Percentiles rank a stretch among this genome's conserved stretches.
These are phyloP conservation scores for Penicillium janthinellum DNA, from an alignment of 2,329 filamentous ascomycete genomes.

Conservation along the genomic window DNA sequence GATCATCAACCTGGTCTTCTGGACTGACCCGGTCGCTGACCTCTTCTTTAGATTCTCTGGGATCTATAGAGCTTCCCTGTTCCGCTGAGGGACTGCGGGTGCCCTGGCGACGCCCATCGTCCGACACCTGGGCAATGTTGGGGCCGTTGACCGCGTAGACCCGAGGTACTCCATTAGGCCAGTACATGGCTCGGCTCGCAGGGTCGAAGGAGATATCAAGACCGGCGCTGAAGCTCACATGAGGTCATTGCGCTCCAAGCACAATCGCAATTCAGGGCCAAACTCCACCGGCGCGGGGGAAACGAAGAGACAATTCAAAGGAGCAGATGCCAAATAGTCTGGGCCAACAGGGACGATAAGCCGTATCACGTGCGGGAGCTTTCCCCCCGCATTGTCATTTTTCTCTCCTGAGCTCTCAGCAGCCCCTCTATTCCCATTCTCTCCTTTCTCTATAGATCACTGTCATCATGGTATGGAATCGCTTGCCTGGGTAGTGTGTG, in stretches of 20 bases:
- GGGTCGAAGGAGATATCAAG: constrained; percentile 30
- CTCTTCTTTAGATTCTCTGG: constrained; percentile 13
- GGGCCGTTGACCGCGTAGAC: constrained; percentile 52
- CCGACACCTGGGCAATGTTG: constrained; percentile 33
- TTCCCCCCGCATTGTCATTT: constrained; percentile 27
- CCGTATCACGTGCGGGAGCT: constrained; percentile 27
- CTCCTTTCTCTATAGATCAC: not conserved
- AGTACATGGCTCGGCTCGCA: constrained; percentile 48
- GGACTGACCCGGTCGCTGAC: constrained; percentile 12
- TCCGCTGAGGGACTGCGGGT: constrained; percentile 20
- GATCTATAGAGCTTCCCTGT: constrained; percentile 29
- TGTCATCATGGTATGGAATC: constrained; percentile 24
- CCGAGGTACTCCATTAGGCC: constrained; percentile 53
- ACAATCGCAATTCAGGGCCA: not conserved
- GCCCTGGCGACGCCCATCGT: constrained; percentile 29
- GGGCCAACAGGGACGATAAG: constrained; percentile 26
- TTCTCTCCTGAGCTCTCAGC: constrained; percentile 14
- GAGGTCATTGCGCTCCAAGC: constrained; percentile 40
- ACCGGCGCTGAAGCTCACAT: constrained; percentile 36
- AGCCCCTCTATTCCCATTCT: not conserved
- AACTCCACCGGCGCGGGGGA: not conserved
- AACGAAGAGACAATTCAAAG: not conserved
- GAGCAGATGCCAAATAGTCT: constrained; percentile 1
- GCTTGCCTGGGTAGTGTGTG: not conserved
- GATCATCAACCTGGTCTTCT: constrained; percentile 3